phyloP scores from a whole-genome alignment of 495 filamentous ascomycete genomes.

The Glutinoglossum americanum region DNA sequence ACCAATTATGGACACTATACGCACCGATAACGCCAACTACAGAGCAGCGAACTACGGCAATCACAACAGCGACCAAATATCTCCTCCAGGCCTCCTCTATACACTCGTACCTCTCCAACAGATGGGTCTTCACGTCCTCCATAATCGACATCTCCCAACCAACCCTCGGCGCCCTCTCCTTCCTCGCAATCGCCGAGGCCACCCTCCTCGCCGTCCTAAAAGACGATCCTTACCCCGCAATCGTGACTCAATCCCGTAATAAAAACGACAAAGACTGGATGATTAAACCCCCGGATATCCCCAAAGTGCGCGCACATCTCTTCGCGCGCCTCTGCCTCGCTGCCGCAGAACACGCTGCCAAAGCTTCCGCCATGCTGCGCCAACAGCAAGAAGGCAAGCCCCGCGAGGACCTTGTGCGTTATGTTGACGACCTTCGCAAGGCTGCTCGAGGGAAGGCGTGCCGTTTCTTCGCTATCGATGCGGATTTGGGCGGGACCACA shows the following conservation, averaged over 20 bases:
- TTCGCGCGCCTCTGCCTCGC: conserved; percentile 78
- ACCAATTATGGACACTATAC: conserved; percentile 21
- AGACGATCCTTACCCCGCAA: conserved; percentile 75
- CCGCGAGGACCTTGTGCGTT: conserved; percentile 42
- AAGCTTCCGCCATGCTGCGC: conserved; percentile 32
- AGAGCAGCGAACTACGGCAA: conserved; percentile 42
- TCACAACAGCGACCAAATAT: conserved; percentile 54
- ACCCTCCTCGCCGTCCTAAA: conserved; percentile 78
- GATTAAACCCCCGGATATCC: conserved; percentile 66
- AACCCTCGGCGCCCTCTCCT: conserved; percentile 31
- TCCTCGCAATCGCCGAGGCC: conserved; percentile 63
- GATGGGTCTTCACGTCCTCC: conserved; percentile 12
- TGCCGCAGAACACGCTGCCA: conserved; percentile 41
- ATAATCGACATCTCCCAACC: conserved; percentile 2
- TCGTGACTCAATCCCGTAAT: conserved; percentile 54
- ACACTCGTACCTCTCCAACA: conserved; percentile 40
- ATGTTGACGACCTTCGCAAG: conserved; percentile 48
- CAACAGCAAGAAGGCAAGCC: conserved; percentile 13
- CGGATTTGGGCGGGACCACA: conserved; percentile 57
- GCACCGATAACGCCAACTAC: background rate
- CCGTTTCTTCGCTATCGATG: conserved; percentile 76
- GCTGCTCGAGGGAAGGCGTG: conserved; percentile 65
- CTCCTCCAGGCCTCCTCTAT: conserved; percentile 64
- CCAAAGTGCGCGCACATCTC: conserved; percentile 68
- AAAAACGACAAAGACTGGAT: conserved; percentile 77